phyloP scores from a whole-genome alignment of 2,329 filamentous ascomycete species.

The Sarocladium brachiariae region DNA sequence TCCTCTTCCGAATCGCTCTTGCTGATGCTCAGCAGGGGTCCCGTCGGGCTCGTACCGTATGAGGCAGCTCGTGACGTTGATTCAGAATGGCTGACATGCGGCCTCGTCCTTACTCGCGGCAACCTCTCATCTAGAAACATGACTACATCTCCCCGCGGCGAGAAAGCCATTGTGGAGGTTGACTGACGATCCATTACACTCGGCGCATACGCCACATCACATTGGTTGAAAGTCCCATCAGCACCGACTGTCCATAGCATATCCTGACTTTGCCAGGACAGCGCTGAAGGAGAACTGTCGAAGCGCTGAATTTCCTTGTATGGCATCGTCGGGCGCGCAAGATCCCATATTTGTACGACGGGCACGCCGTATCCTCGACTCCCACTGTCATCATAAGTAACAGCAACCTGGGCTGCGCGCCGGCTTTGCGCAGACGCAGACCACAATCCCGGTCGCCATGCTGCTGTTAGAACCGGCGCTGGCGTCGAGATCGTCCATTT shows the following conservation, averaged over 20 bases:
- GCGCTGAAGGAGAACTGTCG: conserved; percentile 46
- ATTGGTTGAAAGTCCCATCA: conserved; percentile 57
- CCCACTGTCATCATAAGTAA: conserved; percentile 53
- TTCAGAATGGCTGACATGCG: conserved; percentile 28
- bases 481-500: conserved; percentile 56
- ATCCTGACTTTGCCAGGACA: conserved; percentile 60
- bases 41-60: conserved; percentile 43
- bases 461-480: conserved; percentile 50
- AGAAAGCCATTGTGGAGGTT: conserved; percentile 55
- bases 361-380: conserved; percentile 48
- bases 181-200: conserved; percentile 57
- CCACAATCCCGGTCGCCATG: conserved; percentile 60
- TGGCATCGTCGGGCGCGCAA: conserved; percentile 60
- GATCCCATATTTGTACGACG: conserved; percentile 59
- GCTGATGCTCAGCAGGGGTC: conserved; percentile 48
- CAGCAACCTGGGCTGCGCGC: conserved; percentile 54
- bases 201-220: conserved; percentile 57
- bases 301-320: conserved; percentile 60
- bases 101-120: conserved; percentile 35
- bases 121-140: conserved; percentile 56
- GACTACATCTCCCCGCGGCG: conserved; percentile 50
- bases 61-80: conserved; percentile 26
- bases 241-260: conserved; percentile 59
- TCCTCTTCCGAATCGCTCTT: conserved; percentile 57
- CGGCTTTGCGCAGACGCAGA: conserved; percentile 55